phyloP scores from a whole-genome alignment of 768 basidiomycete genomes.

The Pleurotus giganteus region DNA sequence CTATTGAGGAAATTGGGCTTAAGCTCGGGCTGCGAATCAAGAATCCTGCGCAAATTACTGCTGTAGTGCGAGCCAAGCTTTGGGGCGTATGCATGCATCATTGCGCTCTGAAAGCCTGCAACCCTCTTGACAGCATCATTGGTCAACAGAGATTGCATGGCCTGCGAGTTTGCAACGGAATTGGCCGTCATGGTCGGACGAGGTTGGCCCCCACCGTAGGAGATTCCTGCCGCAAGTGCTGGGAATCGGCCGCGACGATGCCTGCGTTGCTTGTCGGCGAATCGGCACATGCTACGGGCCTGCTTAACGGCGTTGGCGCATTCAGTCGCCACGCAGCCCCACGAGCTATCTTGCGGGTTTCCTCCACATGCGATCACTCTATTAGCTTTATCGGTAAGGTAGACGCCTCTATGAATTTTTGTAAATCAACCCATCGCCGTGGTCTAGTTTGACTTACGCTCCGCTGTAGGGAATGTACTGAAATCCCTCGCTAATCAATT shows the following conservation, averaged over 20 bases:
- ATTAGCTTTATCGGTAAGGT: not conserved
- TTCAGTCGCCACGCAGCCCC: not conserved
- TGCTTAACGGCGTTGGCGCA: not conserved
- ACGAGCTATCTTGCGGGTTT: not conserved
- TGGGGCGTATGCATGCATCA: not conserved
- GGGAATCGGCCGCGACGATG: slow-evolving; percentile 21
- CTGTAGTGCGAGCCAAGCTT: not conserved
- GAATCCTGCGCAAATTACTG: not conserved
- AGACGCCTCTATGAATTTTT: not conserved
- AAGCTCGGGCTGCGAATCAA: not conserved
- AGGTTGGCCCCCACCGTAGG: slow-evolving; percentile 27
- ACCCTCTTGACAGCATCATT: slow-evolving; percentile 4
- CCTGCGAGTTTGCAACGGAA: too few species aligned
- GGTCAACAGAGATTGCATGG: too few species aligned
- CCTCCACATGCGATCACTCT: not conserved
- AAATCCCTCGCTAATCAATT: not conserved
- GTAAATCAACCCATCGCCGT: not conserved
- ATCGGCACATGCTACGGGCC: not conserved
- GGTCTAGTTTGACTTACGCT: not conserved
- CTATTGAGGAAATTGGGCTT: slow-evolving; percentile 7
- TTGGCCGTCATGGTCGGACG: not conserved
- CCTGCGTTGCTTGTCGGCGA: not conserved
- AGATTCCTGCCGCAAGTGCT: slow-evolving; percentile 19
- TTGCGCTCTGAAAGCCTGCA: not conserved
- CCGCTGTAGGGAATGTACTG: not conserved